Base-by-base conservation (phyloP, 2,329 filamentous ascomycete species). In the Phyllosticta citribraziliensis region DNA sequence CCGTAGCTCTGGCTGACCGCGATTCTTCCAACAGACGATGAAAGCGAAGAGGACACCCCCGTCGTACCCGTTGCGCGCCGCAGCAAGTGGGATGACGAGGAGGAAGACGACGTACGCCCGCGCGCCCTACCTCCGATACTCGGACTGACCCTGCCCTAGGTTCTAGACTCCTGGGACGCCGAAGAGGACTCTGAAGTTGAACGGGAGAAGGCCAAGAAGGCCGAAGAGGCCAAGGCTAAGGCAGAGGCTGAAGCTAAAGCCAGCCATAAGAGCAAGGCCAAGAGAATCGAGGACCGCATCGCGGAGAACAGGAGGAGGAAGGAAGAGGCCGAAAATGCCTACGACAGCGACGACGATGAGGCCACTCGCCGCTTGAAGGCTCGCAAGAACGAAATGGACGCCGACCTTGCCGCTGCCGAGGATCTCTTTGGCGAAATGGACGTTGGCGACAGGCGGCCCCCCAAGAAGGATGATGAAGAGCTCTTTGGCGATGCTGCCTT, bases 121-220 rank as follows among this genome's bases (percentile, higher is more conserved):
- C 66, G 64, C 12, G n/a, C n/a, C 66, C 61, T 56, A 70, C 81
- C 73, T 66, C 52, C 57, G 55, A 56, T 54, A 56, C 60, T 63
- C 55, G 8, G 40, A 9, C 54, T 61, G 50, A 61, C 30, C n/a
- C 9, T 2, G 6, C 10, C 12, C 19, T 20, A 96, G 88, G 90
- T 97, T 62, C 84, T 97, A 71, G 94, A 99, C 63, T 93, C 90
- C 35, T 99, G 94, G 94, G 92, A 97, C 70, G 93, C 90, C 62
- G 92, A 89, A 67, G 94, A 97, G 72, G 94, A 99, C 78, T 96
- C 91, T 64, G 94, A 99, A 70, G 93, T 87, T 69, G 94, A 99
- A 80, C 89, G 91, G 70, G 92, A 97, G 77, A 99, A 97, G 81
- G 89, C 84, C 27, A 89, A 88, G 76, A 94, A 93, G 79, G 91